These are phyloP conservation scores for Colletotrichum coccodes DNA, from an alignment of 2,329 filamentous ascomycete species.

Conservation along the genomic window DNA sequence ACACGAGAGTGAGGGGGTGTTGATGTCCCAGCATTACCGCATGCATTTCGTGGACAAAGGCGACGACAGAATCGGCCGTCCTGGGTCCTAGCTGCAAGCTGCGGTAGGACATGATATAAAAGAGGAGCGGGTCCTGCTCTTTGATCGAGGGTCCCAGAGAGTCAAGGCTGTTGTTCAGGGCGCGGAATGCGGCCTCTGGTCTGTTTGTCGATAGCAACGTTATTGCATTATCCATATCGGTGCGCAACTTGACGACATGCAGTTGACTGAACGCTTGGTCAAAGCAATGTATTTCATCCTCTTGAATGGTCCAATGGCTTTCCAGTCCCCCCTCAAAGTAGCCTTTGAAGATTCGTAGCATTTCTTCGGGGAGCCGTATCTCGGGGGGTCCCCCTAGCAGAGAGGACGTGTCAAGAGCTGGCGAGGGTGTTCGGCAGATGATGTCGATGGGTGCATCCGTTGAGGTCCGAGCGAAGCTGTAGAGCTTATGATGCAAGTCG, in stretches of 20 bases:
- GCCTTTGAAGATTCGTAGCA: neutral
- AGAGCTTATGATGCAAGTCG: neutral
- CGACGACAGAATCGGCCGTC: neutral
- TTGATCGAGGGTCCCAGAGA: neutral
- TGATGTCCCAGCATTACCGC: neutral
- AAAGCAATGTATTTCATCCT: neutral
- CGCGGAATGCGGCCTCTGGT: neutral
- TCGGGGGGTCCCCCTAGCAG: neutral
- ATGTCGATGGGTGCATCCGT: neutral
- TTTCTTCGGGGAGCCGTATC: neutral
- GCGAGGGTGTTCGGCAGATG: slow-evolving; percentile 6
- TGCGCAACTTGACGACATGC: neutral
- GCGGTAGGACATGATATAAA: neutral
- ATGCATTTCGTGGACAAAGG: neutral
- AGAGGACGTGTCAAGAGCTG: neutral
- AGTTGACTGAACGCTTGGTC: neutral
- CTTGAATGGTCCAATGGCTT: neutral
- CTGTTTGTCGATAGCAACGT: neutral
- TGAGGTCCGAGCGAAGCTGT: neutral
- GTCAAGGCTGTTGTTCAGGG: neutral
- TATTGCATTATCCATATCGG: neutral
- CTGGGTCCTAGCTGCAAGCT: neutral
- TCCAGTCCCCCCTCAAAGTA: neutral
- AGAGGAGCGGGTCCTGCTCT: neutral
- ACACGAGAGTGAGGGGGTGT: neutral